A percentile compares a stretch with the other conserved stretches of the same genome.
Conservation (phyloP, 306 rosid species). For the Pyrus communis region DNA sequence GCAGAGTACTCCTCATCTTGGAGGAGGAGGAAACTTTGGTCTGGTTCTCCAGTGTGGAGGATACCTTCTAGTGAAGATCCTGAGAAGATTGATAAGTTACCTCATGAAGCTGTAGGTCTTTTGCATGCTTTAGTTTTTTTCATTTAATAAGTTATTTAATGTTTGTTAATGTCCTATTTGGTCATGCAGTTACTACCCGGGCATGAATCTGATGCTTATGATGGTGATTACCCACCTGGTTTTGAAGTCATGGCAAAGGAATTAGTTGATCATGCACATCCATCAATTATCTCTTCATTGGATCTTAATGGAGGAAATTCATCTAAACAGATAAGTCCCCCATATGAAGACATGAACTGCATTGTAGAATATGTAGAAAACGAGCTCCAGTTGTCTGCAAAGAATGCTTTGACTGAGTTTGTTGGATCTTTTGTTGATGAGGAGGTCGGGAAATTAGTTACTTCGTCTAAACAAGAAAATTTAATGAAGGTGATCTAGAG, state of each 20-base stretch:
- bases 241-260: conserved; percentile 24
- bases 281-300: conserved; percentile 19
- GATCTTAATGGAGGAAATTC: conserved; percentile 20
- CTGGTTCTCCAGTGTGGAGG: conserved; percentile 24
- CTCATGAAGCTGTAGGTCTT: conserved; percentile 56
- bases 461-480: conserved; percentile 19
- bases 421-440: conserved; percentile 37
- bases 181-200: conserved; percentile 46
- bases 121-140: conserved; percentile 14
- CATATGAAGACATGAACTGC: conserved; percentile 34
- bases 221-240: conserved; percentile 35
- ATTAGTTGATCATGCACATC: conserved; percentile 24
- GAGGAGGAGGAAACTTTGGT: conserved; percentile 75
- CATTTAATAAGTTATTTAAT: conserved; percentile 20
- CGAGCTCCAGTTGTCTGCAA: conserved; percentile 64
- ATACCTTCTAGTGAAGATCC: conserved; percentile 21
- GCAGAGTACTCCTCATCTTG: conserved; percentile 51
- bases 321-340: conserved; percentile 19
- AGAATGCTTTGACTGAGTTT: conserved; percentile 40
- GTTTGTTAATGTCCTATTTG: conserved; percentile 18
- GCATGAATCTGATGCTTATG: conserved; percentile 25
- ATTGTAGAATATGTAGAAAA: conserved; percentile 53
- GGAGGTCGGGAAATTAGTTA: conserved; percentile 43
- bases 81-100: conserved; percentile 24
- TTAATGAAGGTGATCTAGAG: conserved; percentile 4